phyloP scores from a whole-genome alignment of 139 green algal species.

The Asterochloris erici region DNA sequence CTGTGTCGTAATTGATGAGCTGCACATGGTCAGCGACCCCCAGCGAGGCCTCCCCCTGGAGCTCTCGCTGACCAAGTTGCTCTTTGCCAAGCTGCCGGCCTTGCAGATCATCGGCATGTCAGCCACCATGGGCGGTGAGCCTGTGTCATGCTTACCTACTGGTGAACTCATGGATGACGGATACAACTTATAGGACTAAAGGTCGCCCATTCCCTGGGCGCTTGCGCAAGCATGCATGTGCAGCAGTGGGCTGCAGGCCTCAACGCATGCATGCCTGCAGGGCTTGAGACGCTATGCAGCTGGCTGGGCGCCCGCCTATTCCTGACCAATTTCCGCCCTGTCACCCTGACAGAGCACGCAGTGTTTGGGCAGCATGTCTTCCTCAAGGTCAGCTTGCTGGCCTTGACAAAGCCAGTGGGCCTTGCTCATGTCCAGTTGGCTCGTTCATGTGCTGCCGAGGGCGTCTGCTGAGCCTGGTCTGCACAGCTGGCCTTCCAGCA shows the following conservation, averaged over 20 bases:
- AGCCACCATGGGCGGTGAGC: constrained; percentile 74
- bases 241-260: not conserved
- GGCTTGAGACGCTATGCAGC: constrained; percentile 65
- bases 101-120: constrained; percentile 96
- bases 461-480: too few relatives aligned
- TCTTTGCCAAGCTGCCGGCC: not conserved
- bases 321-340: constrained; percentile 81
- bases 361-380: constrained; percentile 57
- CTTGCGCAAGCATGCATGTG: not conserved
- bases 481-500: too few relatives aligned
- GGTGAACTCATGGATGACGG: too few relatives aligned
- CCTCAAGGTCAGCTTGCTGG: not conserved
- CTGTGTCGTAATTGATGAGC: constrained; percentile 81
- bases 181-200: too few relatives aligned
- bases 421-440: not conserved
- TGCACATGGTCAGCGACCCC: constrained; percentile 86
- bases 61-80: constrained; percentile 95
- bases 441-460: too few relatives aligned
- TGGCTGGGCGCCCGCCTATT: constrained; percentile 90
- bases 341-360: constrained; percentile 73
- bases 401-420: not conserved
- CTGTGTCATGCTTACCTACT: not conserved
- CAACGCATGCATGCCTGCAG: constrained; percentile 32
- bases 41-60: constrained; percentile 91
- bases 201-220: too few relatives aligned